Base-by-base conservation (phyloP, 495 filamentous ascomycete genomes). In the Penicillium psychrofluorescens region DNA sequence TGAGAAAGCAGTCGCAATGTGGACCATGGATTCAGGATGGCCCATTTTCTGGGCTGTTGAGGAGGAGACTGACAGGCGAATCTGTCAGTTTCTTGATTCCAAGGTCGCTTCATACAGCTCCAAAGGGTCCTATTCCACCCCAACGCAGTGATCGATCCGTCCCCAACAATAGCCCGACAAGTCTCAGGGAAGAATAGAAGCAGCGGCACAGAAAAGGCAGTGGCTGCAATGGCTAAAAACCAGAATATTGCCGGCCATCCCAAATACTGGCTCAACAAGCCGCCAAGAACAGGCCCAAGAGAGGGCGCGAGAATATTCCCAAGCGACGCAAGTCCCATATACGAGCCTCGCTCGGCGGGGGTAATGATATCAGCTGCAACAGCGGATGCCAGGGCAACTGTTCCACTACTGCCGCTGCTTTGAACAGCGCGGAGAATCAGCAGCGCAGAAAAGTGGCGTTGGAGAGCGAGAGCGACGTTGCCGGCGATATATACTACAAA, bases 241-340 rank as follows among this genome's bases (percentile, higher is more conserved):
- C 84, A 89, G 56, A 90, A 92, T 32, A 86, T 83, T 14, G 76
- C 71, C 16, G 75, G 58, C 86, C 86, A 90, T 0, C 83, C 85
- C 2, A 83, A 61, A 38, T 78, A 81, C 44, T 84, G 66, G 7
- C 75, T 66, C 7, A 88, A 61, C 0, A 83, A 33, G 0, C 84
- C 84, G 0, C 84, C 85, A 5, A 87, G 65, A 0, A 85, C 71
- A 0, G 82, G 82, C 1, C 78, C 79, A 1, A 85, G 13, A 0
- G 54, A 63, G 0, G 63, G 61, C 0, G 60, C 67, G 11, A 68
- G 57, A 14, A 65, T 61, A 7, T 58, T 59, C 0, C 60, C 59
- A 4, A 67, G 37, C 0, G 61, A 67, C 11, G 64, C 55, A 27
- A 64, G 53, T 0, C 60, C 74, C 42, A 80, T 64, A 35, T 76